Base-by-base conservation (phyloP, 129 eudicot genomes). In the Lonicera japonica region DNA sequence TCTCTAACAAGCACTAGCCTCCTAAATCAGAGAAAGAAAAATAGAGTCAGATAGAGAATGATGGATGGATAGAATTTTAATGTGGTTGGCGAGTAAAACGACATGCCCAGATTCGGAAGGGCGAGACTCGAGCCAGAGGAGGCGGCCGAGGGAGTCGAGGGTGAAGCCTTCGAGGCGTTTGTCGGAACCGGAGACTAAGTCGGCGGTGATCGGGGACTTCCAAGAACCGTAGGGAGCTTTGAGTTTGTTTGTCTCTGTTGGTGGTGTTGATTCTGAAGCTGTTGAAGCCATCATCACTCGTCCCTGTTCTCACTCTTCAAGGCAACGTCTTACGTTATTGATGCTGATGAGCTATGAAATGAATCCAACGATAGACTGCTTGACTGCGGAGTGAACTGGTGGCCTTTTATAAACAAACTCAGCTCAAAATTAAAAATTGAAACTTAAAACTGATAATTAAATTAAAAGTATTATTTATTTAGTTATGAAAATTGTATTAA, bases 61-160 rank as follows among this genome's bases (percentile, higher is more conserved):
- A 43, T 43, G 54, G 54, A 15, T n/a, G n/a, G n/a, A n/a, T n/a
- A 29, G 36, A 29, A 29, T 29, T 29, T 2, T 2, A 29, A 5
- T 14, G 9, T 50, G 55, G 21, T 14, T 50, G 55, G 21, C 51
- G 55, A 50, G 20, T 11, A 50, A 20, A 0, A 47, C 19, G 18
- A 21, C 60, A 45, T 45, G 67, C 86, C 79, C 82, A 43, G 79
- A 76, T 67, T 80, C 73, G 19, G 75, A 47, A 57, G 86, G 81
- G 25, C 82, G 82, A 19, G 85, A 71, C 63, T 80, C 85, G 66
- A 80, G 79, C 73, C 78, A 80, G 13, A 80, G 63, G 62, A 80
- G 78, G 15, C 65, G 72, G 56, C 72, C 64, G 17, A 1, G 55
- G 15, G 67, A 71, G 67, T 80, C 77, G 36, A 76, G 54, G 21